phyloP scores from a whole-genome alignment of 2,329 filamentous ascomycete species.

The Cylindrodendrum hubeiense region DNA sequence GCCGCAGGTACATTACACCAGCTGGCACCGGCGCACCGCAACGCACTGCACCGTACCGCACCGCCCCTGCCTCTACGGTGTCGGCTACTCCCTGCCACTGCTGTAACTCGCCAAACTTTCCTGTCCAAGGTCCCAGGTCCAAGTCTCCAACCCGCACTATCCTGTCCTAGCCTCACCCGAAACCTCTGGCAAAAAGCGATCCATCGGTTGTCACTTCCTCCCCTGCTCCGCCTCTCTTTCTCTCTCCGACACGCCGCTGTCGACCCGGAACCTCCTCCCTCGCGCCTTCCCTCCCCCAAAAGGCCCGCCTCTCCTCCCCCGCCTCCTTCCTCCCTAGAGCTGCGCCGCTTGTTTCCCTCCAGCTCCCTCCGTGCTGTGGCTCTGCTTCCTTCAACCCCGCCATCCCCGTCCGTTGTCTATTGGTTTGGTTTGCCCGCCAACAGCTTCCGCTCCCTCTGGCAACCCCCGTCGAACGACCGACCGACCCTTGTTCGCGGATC shows the following conservation, averaged over 20 bases:
- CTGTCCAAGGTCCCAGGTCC: not conserved
- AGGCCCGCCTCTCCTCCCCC: slow-evolving; percentile 26
- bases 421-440: slow-evolving; percentile 25
- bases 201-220: not conserved
- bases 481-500: slow-evolving; percentile 15
- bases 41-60: not conserved
- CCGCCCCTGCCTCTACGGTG: not conserved
- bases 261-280: slow-evolving; percentile 10
- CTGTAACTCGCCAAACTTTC: slow-evolving; percentile 18
- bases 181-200: not conserved
- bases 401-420: slow-evolving; percentile 33
- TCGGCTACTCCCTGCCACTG: not conserved
- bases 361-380: slow-evolving; percentile 26
- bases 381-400: slow-evolving; percentile 43
- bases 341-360: slow-evolving; percentile 25
- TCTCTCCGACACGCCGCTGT: slow-evolving; percentile 5
- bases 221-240: slow-evolving; percentile 6
- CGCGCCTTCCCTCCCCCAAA: slow-evolving; percentile 10
- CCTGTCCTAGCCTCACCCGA: not conserved
- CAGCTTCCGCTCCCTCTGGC: slow-evolving; percentile 30
- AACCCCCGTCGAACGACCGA: slow-evolving; percentile 35
- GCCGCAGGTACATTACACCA: slow-evolving; percentile 14
- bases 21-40: slow-evolving; percentile 9
- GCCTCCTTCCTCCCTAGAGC: slow-evolving; percentile 22
- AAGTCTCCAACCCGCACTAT: not conserved